Base-by-base conservation (phyloP, 1,139 yeast genomes). In the Yamadazyma buinensis region DNA sequence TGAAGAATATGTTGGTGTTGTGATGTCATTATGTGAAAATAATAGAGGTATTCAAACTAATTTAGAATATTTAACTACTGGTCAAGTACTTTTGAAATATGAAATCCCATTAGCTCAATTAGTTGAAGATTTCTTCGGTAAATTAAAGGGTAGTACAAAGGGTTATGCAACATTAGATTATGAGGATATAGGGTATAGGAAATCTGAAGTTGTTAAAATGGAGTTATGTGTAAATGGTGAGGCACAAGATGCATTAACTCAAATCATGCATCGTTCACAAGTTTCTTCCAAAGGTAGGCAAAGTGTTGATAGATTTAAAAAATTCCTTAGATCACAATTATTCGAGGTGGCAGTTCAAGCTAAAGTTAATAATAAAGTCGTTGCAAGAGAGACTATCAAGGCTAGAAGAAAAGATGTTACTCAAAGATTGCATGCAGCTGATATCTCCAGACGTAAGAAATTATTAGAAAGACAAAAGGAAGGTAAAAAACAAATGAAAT, bases 291-390 rank as follows among this genome's bases (percentile, higher is more conserved):
- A 75, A 33, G 98, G 95, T 2, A 74, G 80, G 41, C 90, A 82
- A 40, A 86, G 90, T 77, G 97, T 88, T 3, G 71, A 79, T 34
- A 71, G 83, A 49, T 84, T 92, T 57, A 87, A 84, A 48, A 84
- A 84, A 49, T 87, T 75, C 51, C 67, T 92, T 37, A 70, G 80
- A 39, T 80, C 82, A 40, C 97, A 92, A 54, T 74, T 90, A 40
- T 92, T 84, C 53, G 98, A 92, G 55, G 95, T 92, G 25, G 82
- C 92, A 7, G 84, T 92, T 41, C 98, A 92, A 54, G 97, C 97
- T 3, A 74, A 76, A 46, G 92, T 94, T n/a, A 84, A 81, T 38
- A 79, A 77, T 48, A 81, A 83, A 51, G 80, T 87, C 18, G 72
- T 92, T 10, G 97, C 97, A 0, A 67, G 98, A 43, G 96, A 92